Evolutionary conservation across 1,284 basidiomycete genomes (phyloP), one percentile per base, ranked within the genome.

Genomic region (Ustilago hordei): DNA sequence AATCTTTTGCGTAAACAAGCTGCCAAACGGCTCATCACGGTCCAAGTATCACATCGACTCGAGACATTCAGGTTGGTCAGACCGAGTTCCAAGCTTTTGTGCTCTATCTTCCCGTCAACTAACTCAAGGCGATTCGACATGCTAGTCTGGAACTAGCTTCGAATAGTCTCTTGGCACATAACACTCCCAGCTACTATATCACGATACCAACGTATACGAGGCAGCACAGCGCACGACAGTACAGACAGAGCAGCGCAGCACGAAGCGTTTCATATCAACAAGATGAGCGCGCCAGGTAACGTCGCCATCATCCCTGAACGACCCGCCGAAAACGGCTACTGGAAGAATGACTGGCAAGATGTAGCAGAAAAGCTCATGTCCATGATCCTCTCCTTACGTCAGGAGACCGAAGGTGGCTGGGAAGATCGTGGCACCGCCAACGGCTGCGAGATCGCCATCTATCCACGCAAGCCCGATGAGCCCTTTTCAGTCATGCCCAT

Each of bases 281-380:
- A 8, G 15, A 76, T 76, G 74, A 56, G 48, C 43, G 69, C 74
- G 11, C 43, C 64, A 32, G 65, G 55, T 15, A 67, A 63, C 17
- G 43, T 65, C 12, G 69, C 74, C 47, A 64, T 76, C 60, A 76
- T 76, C 38, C 74, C 75, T 1, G 70, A 77, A 56, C 69, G 75
- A 0, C 75, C 75, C 38, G 75, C 75, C 34, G 63, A 69, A 28
- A 77, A 69, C 3, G 69, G 66, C 23, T 77, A 77, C 50, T 73
- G 66, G 70, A 66, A 66, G 47, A 67, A 69, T 55, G 70, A 73
- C 13, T 73, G 64, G 60, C 63, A 70, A 45, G 19, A 61, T 45
- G 52, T 62, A 36, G 56, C 60, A 9, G 67, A 77, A 38, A 55
- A 73, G 17, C 74, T 76, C 60, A 71, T 76, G 32, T 41, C 50